phyloP scores from a whole-genome alignment of 1,284 basidiomycete genomes.

The Cutaneotrichosporon sp. region DNA sequence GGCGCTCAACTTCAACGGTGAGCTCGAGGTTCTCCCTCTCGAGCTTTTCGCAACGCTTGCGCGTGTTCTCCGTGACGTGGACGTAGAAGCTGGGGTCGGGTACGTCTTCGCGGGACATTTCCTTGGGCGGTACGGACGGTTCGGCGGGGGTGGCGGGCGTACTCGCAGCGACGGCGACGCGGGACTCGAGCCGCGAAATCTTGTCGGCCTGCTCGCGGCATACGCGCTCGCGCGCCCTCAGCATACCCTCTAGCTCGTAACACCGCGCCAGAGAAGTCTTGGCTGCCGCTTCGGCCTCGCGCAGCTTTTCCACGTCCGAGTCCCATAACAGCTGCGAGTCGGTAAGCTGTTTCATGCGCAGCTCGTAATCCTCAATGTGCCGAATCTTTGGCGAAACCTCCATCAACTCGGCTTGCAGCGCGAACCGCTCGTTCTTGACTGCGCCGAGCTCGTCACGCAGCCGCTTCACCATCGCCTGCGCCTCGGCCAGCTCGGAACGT shows the following conservation, averaged over 20 bases:
- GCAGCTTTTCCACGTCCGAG: conserved; percentile 25
- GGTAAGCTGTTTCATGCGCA: conserved; percentile 39
- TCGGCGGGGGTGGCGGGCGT: background rate
- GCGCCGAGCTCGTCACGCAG: conserved; percentile 39
- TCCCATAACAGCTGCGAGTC: conserved; percentile 39
- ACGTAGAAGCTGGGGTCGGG: conserved; percentile 19
- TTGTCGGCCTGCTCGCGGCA: conserved; percentile 18
- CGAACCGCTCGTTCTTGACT: conserved; percentile 44
- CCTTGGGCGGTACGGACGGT: background rate
- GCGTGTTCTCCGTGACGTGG: conserved; percentile 22
- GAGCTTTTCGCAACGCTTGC: conserved; percentile 22
- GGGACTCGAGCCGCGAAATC: conserved; percentile 17
- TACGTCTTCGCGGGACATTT: background rate
- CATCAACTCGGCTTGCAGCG: conserved; percentile 36
- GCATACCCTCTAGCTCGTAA: conserved; percentile 25
- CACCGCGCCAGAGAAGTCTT: conserved; percentile 16
- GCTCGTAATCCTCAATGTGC: conserved; percentile 41
- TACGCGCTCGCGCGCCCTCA: conserved; percentile 24
- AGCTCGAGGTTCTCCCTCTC: conserved; percentile 37
- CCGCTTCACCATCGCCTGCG: conserved; percentile 18
- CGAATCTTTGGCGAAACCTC: conserved; percentile 35
- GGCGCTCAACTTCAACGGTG: conserved; percentile 16
- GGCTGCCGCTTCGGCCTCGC: conserved; percentile 24
- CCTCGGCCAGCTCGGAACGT: conserved; percentile 31
- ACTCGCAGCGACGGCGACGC: background rate